Conservation (phyloP, 2,329 filamentous ascomycete genomes). For the Ophiostoma montium region DNA sequence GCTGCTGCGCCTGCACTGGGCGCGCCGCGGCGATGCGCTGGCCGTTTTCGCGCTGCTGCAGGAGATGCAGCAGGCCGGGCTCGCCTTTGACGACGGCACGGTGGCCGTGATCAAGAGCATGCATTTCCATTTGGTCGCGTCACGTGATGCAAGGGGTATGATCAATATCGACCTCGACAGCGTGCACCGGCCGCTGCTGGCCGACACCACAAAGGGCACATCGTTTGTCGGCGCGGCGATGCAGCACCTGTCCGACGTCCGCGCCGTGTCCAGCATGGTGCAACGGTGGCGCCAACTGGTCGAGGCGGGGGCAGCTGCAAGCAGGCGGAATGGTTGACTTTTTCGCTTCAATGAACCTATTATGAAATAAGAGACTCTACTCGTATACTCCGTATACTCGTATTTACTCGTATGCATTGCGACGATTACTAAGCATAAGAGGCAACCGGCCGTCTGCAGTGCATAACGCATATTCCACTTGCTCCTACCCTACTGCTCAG, state of each 20-base stretch:
- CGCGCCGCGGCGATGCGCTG: slow-evolving; percentile 41
- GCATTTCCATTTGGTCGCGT: slow-evolving; percentile 9
- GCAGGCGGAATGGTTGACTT: background rate
- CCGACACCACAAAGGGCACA: background rate
- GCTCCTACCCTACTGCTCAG: too few relatives aligned
- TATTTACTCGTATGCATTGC: too few relatives aligned
- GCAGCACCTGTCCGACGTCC: slow-evolving; percentile 4
- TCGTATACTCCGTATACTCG: too few relatives aligned
- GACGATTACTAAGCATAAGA: too few relatives aligned
- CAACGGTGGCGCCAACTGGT: slow-evolving; percentile 6
- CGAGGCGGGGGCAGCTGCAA: background rate
- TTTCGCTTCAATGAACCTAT: too few relatives aligned
- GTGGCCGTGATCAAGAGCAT: slow-evolving; percentile 23
- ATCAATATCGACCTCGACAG: background rate
- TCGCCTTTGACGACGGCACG: slow-evolving; percentile 40
- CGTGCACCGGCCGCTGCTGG: background rate
- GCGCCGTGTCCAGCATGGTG: background rate
- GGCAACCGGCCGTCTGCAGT: too few relatives aligned
- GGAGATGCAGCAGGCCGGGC: slow-evolving; percentile 51
- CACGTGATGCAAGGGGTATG: too few relatives aligned
- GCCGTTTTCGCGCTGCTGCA: slow-evolving; percentile 41
- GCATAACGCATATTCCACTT: too few relatives aligned
- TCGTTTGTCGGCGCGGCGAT: background rate
- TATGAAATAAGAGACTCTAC: too few relatives aligned
- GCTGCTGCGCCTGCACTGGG: slow-evolving; percentile 48